Evolutionary conservation across 108 stramenopile genomes (phyloP), one percentile per base, ranked within the genome.

Genomic region (Stephanodiscus triporus): DNA sequence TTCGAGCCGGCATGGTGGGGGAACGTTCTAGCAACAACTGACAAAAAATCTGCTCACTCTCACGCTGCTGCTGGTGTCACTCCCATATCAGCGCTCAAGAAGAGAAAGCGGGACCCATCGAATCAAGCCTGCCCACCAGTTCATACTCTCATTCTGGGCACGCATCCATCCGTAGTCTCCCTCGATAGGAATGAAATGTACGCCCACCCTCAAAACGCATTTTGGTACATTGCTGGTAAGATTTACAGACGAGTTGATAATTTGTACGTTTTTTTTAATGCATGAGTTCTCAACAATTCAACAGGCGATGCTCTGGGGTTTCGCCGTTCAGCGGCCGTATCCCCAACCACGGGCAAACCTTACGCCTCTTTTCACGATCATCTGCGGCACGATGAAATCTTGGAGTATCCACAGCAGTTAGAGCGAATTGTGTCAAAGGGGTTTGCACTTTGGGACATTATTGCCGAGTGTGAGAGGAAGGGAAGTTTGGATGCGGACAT

Each of bases 171-270:
- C 6, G 67, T 81, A 20, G 64, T 66, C 17, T 89, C 88, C 16
- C 76, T 91, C 0, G 42, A 75, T 30, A 61, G 84, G 71, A 70
- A 76, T 38, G 79, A 87, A 84, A 86, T 88, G 57, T 94, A 70
- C 67, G 89, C 72, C 14, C 84, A 89, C 70, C 79, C 86, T 11
- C 65, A 82, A 51, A 91, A 91, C 70, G 90, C 92, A n/a, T 94
- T 94, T 76, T 94, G 90, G 90, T 94, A 89, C 83, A 88, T 94
- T 34, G 92, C 87, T n/a, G n/a, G n/a, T n/a, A n/a, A n/a, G n/a
- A n/a, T n/a, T n/a, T n/a, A n/a, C n/a, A n/a, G n/a, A n/a, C n/a
- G n/a, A n/a, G n/a, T n/a, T n/a, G n/a, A n/a, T n/a, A n/a, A n/a
- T n/a, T n/a, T n/a, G n/a, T n/a, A n/a, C n/a, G n/a, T n/a, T n/a